Percentiles rank a stretch among this genome's conserved stretches.
phyloP scores from a whole-genome alignment of 805 yeast species.

The Teunomyces funiuensis region DNA sequence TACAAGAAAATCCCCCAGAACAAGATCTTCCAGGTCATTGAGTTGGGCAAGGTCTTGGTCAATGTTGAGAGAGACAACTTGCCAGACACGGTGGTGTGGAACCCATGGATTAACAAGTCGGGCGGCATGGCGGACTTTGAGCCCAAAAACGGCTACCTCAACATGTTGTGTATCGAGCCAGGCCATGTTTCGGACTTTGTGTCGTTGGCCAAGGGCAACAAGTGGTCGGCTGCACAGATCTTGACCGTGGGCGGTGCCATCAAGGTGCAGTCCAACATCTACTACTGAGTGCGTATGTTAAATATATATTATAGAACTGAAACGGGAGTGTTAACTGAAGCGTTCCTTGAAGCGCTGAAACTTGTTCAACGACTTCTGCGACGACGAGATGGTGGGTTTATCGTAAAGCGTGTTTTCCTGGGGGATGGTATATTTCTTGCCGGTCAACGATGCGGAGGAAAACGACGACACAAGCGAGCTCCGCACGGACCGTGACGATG shows the following conservation, averaged over 20 bases:
- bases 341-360: constrained; percentile 35
- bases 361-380: constrained; percentile 28
- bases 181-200: constrained; percentile 79
- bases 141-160: constrained; percentile 79
- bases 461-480: constrained; percentile 6
- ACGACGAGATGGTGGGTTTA: constrained; percentile 41
- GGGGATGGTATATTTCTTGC: constrained; percentile 25
- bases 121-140: constrained; percentile 81
- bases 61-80: constrained; percentile 65
- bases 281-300: constrained; percentile 10
- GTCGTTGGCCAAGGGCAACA: constrained; percentile 63
- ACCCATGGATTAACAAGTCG: constrained; percentile 91
- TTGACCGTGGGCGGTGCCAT: constrained; percentile 59
- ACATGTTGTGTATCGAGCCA: constrained; percentile 94
- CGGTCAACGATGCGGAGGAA: constrained; percentile 6
- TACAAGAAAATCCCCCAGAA: constrained; percentile 60
- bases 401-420: constrained; percentile 28
- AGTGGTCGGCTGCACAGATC: constrained; percentile 73
- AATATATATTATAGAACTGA: constrained; percentile 4
- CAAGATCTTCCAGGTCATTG: constrained; percentile 65
- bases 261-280: constrained; percentile 55
- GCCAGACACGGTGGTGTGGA: constrained; percentile 87
- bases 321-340: constrained; percentile 18
- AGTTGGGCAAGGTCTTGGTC: constrained; percentile 67
- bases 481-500: not conserved